Percentiles rank a stretch among this genome's conserved stretches.
These are phyloP conservation scores for Eucalyptus curtisii DNA, from an alignment of 345 rosid genomes.

Conservation along the genomic window DNA sequence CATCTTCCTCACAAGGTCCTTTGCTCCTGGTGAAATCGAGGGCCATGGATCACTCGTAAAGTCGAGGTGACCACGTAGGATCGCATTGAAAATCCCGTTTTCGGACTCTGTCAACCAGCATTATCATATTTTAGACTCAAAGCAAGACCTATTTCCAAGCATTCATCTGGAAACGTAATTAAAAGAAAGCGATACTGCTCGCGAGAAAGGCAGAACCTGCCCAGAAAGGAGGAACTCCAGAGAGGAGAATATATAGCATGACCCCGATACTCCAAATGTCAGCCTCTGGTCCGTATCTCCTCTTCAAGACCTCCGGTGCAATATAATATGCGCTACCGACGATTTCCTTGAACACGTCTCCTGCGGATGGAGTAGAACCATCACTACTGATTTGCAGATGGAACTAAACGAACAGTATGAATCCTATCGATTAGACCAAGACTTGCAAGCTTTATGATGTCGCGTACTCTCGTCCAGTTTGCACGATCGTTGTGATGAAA, in stretches of 20 bases:
- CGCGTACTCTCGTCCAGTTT: background rate
- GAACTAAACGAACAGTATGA: background rate
- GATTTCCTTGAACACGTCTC: constrained; percentile 80
- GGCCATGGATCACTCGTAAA: constrained; percentile 97
- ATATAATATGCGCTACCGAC: constrained; percentile 96
- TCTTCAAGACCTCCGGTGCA: constrained; percentile 90
- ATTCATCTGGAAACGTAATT: background rate
- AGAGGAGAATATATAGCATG: constrained; percentile 83
- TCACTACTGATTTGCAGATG: background rate
- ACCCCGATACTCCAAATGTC: constrained; percentile 97
- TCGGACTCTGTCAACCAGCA: constrained; percentile 56
- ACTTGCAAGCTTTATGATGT: background rate
- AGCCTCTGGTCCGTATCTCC: constrained; percentile 85
- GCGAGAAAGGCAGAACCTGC: constrained; percentile 35
- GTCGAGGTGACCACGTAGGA: constrained; percentile 66
- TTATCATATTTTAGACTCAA: background rate
- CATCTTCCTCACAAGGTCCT: constrained; percentile 93
- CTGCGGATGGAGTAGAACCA: constrained; percentile 9
- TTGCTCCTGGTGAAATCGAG: constrained; percentile 68
- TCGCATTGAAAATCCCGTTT: constrained; percentile 87
- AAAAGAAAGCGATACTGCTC: background rate
- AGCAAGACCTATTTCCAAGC: background rate
- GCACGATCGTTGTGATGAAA: background rate
- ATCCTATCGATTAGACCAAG: background rate
- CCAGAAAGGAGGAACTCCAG: constrained; percentile 97